Percentiles rank a stretch among this genome's conserved stretches.
phyloP scores from a whole-genome alignment of 805 yeast genomes.

The Jamesozyma hellenica region DNA sequence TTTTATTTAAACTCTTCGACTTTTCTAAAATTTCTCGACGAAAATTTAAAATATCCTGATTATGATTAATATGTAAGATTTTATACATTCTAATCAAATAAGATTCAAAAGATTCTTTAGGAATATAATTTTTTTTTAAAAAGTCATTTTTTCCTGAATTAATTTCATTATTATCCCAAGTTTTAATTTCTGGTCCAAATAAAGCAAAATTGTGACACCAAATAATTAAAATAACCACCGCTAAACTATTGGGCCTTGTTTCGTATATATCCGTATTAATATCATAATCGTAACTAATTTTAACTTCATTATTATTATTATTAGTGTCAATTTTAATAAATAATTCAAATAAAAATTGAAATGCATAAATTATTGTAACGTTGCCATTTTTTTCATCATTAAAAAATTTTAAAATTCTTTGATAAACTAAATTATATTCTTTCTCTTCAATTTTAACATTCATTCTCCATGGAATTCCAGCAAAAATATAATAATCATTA shows the following conservation, averaged over 20 bases:
- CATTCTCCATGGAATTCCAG: slow-evolving; percentile 79
- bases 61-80: slow-evolving; percentile 25
- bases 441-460: slow-evolving; percentile 47
- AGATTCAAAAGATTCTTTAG: slow-evolving; percentile 40
- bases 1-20: slow-evolving; percentile 32
- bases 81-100: slow-evolving; percentile 42
- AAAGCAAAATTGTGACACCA: slow-evolving; percentile 44
- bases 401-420: slow-evolving; percentile 32
- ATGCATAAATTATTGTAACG: slow-evolving; percentile 50
- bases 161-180: slow-evolving; percentile 17
- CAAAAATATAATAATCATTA: slow-evolving; percentile 66
- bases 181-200: slow-evolving; percentile 37
- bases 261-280: slow-evolving; percentile 44
- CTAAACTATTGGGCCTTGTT: slow-evolving; percentile 30
- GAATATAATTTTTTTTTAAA: slow-evolving; percentile 15
- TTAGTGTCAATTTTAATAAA: slow-evolving; percentile 30
- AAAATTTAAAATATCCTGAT: slow-evolving; percentile 28
- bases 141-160: background rate
- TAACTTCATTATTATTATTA: slow-evolving; percentile 4
- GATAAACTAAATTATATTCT: slow-evolving; percentile 40
- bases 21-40: slow-evolving; percentile 35
- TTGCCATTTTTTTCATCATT: slow-evolving; percentile 37
- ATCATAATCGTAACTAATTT: slow-evolving; percentile 31
- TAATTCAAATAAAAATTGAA: slow-evolving; percentile 52
- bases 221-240: slow-evolving; percentile 28